phyloP scores from a whole-genome alignment of 306 rosid species.

The Bauhinia variegata region DNA sequence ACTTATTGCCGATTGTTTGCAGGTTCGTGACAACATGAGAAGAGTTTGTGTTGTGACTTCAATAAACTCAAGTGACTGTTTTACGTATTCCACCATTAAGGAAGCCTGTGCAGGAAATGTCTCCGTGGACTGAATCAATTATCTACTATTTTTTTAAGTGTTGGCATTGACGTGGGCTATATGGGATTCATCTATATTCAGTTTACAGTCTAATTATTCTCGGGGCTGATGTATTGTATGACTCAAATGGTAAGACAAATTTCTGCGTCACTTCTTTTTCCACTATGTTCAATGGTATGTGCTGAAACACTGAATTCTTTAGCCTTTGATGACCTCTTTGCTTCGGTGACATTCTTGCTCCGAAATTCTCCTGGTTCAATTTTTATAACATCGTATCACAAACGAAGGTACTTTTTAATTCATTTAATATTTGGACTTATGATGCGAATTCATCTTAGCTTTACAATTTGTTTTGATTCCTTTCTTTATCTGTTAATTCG shows the following conservation, averaged over 20 bases:
- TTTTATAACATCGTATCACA: conserved; percentile 78
- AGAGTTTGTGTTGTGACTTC: too few relatives aligned
- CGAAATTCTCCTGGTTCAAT: conserved; percentile 67
- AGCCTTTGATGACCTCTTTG: conserved; percentile 90
- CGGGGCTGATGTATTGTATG: conserved; percentile 64
- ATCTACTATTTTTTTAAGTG: conserved; percentile 38
- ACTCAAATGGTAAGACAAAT: conserved; percentile 42
- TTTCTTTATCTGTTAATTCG: neutral
- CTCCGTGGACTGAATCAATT: neutral
- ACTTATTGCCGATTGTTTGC: too few relatives aligned
- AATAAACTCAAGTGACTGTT: too few relatives aligned
- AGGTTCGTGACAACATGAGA: too few relatives aligned
- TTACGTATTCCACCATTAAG: too few relatives aligned
- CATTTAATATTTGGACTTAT: neutral
- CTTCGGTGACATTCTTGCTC: conserved; percentile 73
- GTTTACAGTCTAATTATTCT: conserved; percentile 51
- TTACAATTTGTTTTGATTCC: neutral
- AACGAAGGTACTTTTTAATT: conserved; percentile 55
- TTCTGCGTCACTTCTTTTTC: neutral
- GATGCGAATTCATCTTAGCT: neutral
- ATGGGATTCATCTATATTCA: conserved; percentile 56
- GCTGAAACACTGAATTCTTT: conserved; percentile 30
- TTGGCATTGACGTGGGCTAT: conserved; percentile 62
- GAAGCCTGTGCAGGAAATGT: too few relatives aligned
- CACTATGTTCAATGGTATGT: neutral